Evolutionary conservation across 2,329 filamentous ascomycete genomes (phyloP).

Genomic region (Penicillium thymicola): DNA sequence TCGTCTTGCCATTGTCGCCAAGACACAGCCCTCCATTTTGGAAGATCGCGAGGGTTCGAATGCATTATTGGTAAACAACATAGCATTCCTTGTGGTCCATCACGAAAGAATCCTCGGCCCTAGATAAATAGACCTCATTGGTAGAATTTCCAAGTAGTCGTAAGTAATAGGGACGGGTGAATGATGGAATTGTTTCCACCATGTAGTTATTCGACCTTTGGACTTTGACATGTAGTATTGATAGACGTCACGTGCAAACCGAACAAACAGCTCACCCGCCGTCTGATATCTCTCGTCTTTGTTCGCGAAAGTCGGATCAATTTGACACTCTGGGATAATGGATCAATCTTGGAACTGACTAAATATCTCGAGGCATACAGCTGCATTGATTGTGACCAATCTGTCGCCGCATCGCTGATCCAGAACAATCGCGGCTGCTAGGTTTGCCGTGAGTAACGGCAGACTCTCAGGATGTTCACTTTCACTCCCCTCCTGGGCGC

Average conservation of each 20-base stretch:
- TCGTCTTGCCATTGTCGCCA: too few relatives aligned
- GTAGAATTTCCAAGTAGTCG: too few relatives aligned
- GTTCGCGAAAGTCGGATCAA: neutral
- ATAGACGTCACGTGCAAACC: neutral
- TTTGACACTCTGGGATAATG: slow-evolving; percentile 1
- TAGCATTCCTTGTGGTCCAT: too few relatives aligned
- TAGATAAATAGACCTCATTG: too few relatives aligned
- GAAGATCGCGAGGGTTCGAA: too few relatives aligned
- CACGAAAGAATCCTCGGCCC: too few relatives aligned
- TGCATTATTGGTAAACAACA: too few relatives aligned
- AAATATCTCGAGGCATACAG: neutral
- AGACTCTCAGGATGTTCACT: slow-evolving; percentile 70
- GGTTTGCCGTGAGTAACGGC: slow-evolving; percentile 11
- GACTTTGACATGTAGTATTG: too few relatives aligned
- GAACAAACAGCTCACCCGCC: slow-evolving; percentile 1
- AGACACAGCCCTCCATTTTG: too few relatives aligned
- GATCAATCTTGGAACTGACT: neutral
- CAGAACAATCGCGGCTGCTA: slow-evolving; percentile 5
- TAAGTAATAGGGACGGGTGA: too few relatives aligned
- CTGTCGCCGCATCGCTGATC: neutral
- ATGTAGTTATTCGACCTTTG: too few relatives aligned
- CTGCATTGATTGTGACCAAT: neutral
- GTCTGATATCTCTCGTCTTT: neutral
- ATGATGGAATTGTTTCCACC: too few relatives aligned
- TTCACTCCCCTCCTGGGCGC: slow-evolving; percentile 91